phyloP scores from a whole-genome alignment of 192 early-diverging fungal genomes.

The Backusella australiensis region DNA sequence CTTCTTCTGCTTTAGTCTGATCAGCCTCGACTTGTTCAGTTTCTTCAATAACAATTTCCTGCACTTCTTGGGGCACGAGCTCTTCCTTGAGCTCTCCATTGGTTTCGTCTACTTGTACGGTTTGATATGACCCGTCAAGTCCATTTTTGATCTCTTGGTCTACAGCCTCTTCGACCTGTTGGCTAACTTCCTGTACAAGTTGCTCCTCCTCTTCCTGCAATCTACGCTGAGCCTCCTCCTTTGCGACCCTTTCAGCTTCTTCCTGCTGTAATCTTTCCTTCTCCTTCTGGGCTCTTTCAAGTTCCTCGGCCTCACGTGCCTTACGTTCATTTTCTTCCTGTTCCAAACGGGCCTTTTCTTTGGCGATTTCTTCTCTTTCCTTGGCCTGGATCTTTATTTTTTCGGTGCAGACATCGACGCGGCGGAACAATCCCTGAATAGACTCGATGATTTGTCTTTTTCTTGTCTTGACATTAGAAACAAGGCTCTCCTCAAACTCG shows the following conservation, averaged over 20 bases:
- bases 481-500: not conserved
- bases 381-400: not conserved
- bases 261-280: not conserved
- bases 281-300: not conserved
- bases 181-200: not conserved
- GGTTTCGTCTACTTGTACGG: not conserved
- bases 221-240: slow-evolving; percentile 7
- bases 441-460: not conserved
- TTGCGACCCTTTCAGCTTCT: slow-evolving; percentile 6
- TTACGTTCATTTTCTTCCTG: not conserved
- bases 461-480: not conserved
- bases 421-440: not conserved
- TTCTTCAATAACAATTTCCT: not conserved
- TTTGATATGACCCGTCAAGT: not conserved
- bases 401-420: not conserved
- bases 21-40: not conserved
- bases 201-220: slow-evolving; percentile 1
- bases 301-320: not conserved
- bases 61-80: not conserved
- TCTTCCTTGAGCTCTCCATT: not conserved
- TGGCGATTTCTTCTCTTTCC: not conserved
- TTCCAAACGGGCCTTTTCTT: slow-evolving; percentile 3
- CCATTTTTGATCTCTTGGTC: not conserved
- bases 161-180: not conserved
- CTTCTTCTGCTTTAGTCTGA: not conserved